These are phyloP conservation scores for Aspergillus neoniger DNA, from an alignment of 2,329 filamentous ascomycete genomes.

Conservation along the genomic window DNA sequence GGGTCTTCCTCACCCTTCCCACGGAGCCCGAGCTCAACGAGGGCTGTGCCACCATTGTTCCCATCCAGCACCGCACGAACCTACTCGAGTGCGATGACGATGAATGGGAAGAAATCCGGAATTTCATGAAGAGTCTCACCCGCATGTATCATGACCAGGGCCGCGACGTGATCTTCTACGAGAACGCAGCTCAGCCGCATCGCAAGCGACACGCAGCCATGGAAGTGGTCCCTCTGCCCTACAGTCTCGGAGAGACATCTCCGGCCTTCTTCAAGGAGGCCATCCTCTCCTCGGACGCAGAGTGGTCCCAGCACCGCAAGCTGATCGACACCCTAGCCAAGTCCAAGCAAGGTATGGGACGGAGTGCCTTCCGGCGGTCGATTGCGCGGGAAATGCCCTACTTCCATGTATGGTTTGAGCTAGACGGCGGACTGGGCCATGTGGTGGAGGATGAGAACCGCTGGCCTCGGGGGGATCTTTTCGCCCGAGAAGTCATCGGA, in stretches of 20 bases:
- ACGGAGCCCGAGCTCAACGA: conserved; percentile 85
- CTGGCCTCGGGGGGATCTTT: conserved; percentile 91
- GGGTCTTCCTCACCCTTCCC: conserved; percentile 83
- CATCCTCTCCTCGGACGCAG: conserved; percentile 81
- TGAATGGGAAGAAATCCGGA: conserved; percentile 98
- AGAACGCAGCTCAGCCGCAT: conserved; percentile 83
- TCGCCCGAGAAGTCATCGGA: conserved; percentile 86
- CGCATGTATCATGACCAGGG: conserved; percentile 94
- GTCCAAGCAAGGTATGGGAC: conserved; percentile 67
- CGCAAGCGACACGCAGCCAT: conserved; percentile 82
- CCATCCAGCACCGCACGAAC: conserved; percentile 82
- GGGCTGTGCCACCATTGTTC: conserved; percentile 84
- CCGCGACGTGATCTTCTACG: conserved; percentile 92
- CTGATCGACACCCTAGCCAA: conserved; percentile 77
- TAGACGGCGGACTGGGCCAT: conserved; percentile 91
- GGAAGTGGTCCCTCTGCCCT: conserved; percentile 82
- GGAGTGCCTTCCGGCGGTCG: conserved; percentile 75
- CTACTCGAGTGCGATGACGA: conserved; percentile 98
- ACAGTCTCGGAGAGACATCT: conserved; percentile 84
- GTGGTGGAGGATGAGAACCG: conserved; percentile 80
- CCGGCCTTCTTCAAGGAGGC: conserved; percentile 96
- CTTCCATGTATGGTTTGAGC: conserved; percentile 93
- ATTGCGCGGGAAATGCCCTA: conserved; percentile 97
- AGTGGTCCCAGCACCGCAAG: conserved; percentile 95
- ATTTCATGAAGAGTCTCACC: conserved; percentile 97